A percentile compares a stretch with the other conserved stretches of the same genome.
phyloP scores from a whole-genome alignment of 2,329 filamentous ascomycete species.

The Mariannaea elegans region DNA sequence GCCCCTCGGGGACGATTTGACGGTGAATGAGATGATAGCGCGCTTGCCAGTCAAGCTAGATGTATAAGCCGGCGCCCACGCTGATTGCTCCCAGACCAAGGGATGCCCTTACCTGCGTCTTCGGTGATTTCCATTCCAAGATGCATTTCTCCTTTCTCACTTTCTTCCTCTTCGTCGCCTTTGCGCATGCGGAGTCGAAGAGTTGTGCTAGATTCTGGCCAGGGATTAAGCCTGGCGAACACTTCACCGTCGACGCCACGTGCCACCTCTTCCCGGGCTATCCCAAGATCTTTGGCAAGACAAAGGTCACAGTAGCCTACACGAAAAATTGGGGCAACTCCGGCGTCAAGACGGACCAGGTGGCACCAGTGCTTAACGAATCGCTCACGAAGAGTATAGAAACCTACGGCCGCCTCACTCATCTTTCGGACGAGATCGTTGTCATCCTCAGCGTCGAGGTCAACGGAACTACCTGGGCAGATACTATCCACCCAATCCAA shows the following conservation, averaged over 20 bases:
- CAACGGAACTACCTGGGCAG: background rate
- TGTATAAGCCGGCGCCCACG: background rate
- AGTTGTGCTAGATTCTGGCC: conserved; percentile 18
- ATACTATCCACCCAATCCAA: conserved; percentile 17
- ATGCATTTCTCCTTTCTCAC: conserved; percentile 3
- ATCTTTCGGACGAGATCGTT: conserved; percentile 10
- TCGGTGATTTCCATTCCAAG: background rate
- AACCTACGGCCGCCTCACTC: conserved; percentile 16
- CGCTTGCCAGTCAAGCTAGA: background rate
- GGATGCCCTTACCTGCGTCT: background rate
- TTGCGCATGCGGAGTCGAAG: conserved; percentile 10
- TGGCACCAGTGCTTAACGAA: conserved; percentile 17
- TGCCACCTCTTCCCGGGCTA: conserved; percentile 19
- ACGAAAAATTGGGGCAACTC: conserved; percentile 13
- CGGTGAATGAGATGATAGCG: background rate
- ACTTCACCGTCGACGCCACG: conserved; percentile 11
- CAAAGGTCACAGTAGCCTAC: conserved; percentile 20
- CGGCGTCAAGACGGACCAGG: background rate
- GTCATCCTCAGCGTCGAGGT: conserved; percentile 15
- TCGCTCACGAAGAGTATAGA: conserved; percentile 11
- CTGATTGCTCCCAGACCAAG: background rate
- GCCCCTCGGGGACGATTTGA: background rate
- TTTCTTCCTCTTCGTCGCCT: background rate
- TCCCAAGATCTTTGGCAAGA: conserved; percentile 12
- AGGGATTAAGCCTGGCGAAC: background rate